These are phyloP conservation scores for Acacia melanoxylon DNA, from an alignment of 306 rosid genomes.

Conservation along the genomic window DNA sequence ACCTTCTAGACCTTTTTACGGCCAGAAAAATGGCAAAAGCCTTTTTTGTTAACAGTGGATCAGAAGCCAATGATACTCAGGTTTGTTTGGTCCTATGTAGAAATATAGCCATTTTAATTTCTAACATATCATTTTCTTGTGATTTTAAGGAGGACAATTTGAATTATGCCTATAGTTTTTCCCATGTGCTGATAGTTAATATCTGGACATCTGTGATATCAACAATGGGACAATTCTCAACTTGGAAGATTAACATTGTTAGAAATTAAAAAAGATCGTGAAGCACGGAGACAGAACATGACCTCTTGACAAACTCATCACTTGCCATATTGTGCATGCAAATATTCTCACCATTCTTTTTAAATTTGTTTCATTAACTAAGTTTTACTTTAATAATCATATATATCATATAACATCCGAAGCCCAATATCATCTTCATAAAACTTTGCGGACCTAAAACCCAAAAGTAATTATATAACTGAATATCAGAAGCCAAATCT, in stretches of 20 bases:
- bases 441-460: background rate
- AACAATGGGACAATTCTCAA: background rate
- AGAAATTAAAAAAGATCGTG: background rate
- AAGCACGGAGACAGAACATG: background rate
- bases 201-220: background rate
- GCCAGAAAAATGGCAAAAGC: slow-evolving; percentile 86
- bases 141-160: slow-evolving; percentile 8
- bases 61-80: slow-evolving; percentile 99
- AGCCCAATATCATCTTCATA: background rate
- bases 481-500: slow-evolving; percentile 15
- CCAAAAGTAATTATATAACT: slow-evolving; percentile 1
- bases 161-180: slow-evolving; percentile 1
- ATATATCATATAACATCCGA: background rate
- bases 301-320: background rate
- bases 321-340: background rate
- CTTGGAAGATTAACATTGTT: background rate
- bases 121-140: slow-evolving; percentile 14
- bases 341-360: background rate
- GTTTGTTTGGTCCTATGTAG: slow-evolving; percentile 37
- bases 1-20: slow-evolving; percentile 71
- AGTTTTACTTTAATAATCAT: background rate
- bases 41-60: slow-evolving; percentile 88
- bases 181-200: slow-evolving; percentile 1
- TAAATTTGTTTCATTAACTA: background rate
- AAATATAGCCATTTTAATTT: slow-evolving; percentile 24